Evolutionary conservation across 2,329 filamentous ascomycete species (phyloP).

Genomic region (Rhinocladiella similis): DNA sequence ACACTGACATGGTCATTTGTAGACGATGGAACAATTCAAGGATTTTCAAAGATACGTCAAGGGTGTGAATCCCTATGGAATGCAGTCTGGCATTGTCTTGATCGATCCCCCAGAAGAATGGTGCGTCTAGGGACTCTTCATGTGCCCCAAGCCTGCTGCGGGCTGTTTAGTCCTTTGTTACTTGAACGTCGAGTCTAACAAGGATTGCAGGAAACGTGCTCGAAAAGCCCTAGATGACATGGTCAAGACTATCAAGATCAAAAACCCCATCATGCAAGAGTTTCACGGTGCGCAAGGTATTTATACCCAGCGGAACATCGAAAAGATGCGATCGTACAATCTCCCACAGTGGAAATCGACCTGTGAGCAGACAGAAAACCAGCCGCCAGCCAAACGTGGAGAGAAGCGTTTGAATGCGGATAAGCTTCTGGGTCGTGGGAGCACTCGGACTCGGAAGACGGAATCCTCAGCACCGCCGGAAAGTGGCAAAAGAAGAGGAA

Average conservation of each 20-base stretch:
- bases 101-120: conserved; percentile 92
- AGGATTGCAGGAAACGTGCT: conserved; percentile 21
- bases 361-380: conserved; percentile 92
- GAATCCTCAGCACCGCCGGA: conserved; percentile 40
- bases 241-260: conserved; percentile 87
- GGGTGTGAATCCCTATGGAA: conserved; percentile 89
- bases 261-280: conserved; percentile 96
- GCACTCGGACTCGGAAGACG: conserved; percentile 46
- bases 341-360: conserved; percentile 92
- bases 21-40: conserved; percentile 74
- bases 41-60: conserved; percentile 88
- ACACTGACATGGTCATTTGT: conserved; percentile 8
- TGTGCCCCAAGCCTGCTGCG: too few relatives aligned
- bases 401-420: conserved; percentile 41
- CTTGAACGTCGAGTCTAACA: background rate
- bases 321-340: conserved; percentile 95
- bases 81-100: conserved; percentile 97
- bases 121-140: conserved; percentile 51
- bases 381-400: conserved; percentile 87
- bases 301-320: conserved; percentile 95
- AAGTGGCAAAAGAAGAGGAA: conserved; percentile 39
- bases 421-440: conserved; percentile 27
- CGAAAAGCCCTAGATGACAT: conserved; percentile 68
- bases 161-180: too few relatives aligned
- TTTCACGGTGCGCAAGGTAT: conserved; percentile 95